A percentile compares a stretch with the other conserved stretches of the same genome.
Evolutionary conservation across 176 grass and related monocot genomes (phyloP).

Genomic region (Echinochloa phyllopogon): DNA sequence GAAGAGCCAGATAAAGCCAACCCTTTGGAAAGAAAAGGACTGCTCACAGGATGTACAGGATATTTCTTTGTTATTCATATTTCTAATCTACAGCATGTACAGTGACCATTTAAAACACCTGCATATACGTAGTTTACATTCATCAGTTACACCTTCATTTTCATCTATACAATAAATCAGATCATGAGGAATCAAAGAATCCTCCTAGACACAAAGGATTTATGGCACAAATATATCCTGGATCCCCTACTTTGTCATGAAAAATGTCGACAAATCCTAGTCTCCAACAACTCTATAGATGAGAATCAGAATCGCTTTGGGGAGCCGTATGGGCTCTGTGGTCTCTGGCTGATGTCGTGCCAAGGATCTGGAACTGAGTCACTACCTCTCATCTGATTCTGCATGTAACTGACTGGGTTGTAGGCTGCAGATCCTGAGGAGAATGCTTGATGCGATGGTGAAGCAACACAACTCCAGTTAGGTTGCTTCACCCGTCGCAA

Average conservation of each 20-base stretch:
- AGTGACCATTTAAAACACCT: not conserved
- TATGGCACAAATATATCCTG: slow-evolving; percentile 23
- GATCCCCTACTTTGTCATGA: not conserved
- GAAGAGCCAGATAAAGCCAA: not conserved
- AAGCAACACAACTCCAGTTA: slow-evolving; percentile 85
- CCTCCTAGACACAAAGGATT: slow-evolving; percentile 17
- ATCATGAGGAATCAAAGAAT: slow-evolving; percentile 29
- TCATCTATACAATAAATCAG: slow-evolving; percentile 35
- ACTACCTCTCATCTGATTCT: slow-evolving; percentile 53
- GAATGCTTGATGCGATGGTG: slow-evolving; percentile 63
- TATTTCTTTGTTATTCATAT: not conserved
- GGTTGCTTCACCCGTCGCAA: slow-evolving; percentile 63
- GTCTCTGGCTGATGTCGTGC: slow-evolving; percentile 54
- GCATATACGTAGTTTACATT: not conserved
- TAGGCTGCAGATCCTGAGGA: slow-evolving; percentile 42
- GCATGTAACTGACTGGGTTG: slow-evolving; percentile 40
- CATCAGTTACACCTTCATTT: not conserved
- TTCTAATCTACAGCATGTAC: not conserved
- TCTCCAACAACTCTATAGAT: slow-evolving; percentile 1
- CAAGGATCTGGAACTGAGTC: slow-evolving; percentile 46
- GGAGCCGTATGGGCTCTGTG: slow-evolving; percentile 70
- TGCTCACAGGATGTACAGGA: not conserved
- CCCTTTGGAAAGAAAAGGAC: not conserved
- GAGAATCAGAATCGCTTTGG: slow-evolving; percentile 66
- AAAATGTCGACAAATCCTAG: not conserved